These are phyloP conservation scores for Liriodendron chinense DNA, from an alignment of 164 flowering plant genomes.

Conservation along the genomic window DNA sequence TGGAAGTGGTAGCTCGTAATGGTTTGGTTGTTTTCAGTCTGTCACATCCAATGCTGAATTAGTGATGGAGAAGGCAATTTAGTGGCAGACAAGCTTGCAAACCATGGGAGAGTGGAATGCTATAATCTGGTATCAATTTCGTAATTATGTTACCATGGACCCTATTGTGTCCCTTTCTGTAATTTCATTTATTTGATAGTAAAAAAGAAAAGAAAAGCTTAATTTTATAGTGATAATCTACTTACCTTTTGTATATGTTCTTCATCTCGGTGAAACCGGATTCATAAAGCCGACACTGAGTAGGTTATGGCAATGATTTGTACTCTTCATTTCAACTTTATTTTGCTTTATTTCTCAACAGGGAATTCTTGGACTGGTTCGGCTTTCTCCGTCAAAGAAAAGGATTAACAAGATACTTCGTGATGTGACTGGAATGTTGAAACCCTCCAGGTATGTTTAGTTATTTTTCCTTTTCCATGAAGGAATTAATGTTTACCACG, in stretches of 20 bases:
- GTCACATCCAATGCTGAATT: background rate
- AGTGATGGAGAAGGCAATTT: background rate
- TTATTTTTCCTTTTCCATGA: background rate
- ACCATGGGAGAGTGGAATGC: background rate
- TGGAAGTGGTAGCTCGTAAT: background rate
- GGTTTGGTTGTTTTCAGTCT: background rate
- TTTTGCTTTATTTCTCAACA: conserved; percentile 1
- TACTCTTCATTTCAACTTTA: background rate
- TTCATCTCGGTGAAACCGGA: too few relatives aligned
- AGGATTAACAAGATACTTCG: conserved; percentile 45
- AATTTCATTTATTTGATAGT: background rate
- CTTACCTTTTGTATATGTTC: background rate
- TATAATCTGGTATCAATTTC: background rate
- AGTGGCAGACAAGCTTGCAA: conserved; percentile 4
- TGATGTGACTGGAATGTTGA: conserved; percentile 49
- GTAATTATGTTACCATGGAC: background rate
- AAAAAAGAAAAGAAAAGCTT: background rate
- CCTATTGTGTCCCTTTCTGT: background rate
- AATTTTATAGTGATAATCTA: background rate
- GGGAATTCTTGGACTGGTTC: conserved; percentile 34
- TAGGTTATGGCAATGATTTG: too few relatives aligned
- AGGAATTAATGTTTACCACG: too few relatives aligned
- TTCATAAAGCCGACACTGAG: too few relatives aligned
- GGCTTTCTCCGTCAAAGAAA: conserved; percentile 46
- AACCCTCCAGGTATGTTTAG: conserved; percentile 48